Evolutionary conservation across 1,139 yeast species (phyloP).

Genomic region (Suhomyces atakaporum): DNA sequence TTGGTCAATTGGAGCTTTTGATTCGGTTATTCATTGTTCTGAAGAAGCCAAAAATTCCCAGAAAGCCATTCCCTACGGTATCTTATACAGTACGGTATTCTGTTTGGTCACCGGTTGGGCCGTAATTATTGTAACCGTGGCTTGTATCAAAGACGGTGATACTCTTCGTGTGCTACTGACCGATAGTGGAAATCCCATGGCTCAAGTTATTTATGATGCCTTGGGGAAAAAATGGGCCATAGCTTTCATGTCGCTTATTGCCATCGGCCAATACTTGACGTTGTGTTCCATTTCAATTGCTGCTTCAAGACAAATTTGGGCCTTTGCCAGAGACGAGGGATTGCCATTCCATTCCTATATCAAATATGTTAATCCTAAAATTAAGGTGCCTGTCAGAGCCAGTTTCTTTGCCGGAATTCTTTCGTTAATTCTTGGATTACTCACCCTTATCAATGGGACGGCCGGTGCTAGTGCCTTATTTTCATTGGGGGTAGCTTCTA

Average conservation of each 20-base stretch:
- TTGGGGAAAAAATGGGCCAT: conserved; percentile 72
- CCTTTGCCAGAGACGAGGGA: conserved; percentile 49
- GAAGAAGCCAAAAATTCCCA: conserved; percentile 33
- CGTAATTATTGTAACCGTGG: conserved; percentile 55
- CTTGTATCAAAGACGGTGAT: conserved; percentile 53
- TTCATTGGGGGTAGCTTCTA: conserved; percentile 51
- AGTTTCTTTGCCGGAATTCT: conserved; percentile 32
- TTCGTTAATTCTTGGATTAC: conserved; percentile 30
- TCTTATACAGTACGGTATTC: conserved; percentile 25
- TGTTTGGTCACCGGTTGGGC: conserved; percentile 66
- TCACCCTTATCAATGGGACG: conserved; percentile 34
- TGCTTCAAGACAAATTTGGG: conserved; percentile 54
- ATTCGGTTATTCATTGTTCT: conserved; percentile 34
- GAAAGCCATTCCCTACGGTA: conserved; percentile 30
- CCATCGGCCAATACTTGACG: conserved; percentile 65
- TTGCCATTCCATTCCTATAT: conserved; percentile 41
- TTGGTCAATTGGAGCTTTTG: conserved; percentile 38
- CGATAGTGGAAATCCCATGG: conserved; percentile 57
- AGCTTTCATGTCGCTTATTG: conserved; percentile 61
- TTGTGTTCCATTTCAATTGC: conserved; percentile 57
- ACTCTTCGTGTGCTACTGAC: conserved; percentile 38
- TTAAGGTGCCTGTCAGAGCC: conserved; percentile 35
- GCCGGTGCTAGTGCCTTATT: conserved; percentile 48
- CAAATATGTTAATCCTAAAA: conserved; percentile 26
- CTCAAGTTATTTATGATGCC: conserved; percentile 65